Evolutionary conservation across 345 rosid species (phyloP).

Genomic region (Bretschneidera sinensis): DNA sequence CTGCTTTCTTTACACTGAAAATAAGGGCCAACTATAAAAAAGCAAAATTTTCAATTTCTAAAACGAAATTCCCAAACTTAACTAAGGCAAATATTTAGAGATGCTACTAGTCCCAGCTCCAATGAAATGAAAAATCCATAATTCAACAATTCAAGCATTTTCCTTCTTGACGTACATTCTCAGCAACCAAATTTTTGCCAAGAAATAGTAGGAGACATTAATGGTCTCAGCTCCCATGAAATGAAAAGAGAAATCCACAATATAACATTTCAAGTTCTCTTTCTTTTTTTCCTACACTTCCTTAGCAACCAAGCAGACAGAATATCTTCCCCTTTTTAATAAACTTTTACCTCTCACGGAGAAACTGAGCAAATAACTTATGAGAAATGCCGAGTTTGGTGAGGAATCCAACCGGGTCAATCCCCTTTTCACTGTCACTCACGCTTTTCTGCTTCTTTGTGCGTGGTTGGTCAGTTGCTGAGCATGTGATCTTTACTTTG

Average conservation of each 20-base stretch:
- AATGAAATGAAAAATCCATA: neutral
- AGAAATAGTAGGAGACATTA: neutral
- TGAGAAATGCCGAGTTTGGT: conserved; percentile 65
- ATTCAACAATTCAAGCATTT: neutral
- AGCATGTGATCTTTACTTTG: conserved; percentile 20
- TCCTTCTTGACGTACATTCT: neutral
- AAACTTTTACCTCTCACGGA: conserved; percentile 70
- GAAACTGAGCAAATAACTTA: conserved; percentile 75
- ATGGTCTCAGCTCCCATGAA: neutral
- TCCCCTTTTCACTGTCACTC: conserved; percentile 22
- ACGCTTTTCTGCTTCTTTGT: conserved; percentile 16
- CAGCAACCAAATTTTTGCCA: neutral
- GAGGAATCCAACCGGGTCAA: conserved; percentile 62
- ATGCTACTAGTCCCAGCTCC: neutral
- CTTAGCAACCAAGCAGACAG: neutral
- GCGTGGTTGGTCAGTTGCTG: no score
- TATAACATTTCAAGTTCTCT: neutral
- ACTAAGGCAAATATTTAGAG: neutral
- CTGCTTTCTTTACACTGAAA: neutral
- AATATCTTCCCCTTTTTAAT: conserved; percentile 1
- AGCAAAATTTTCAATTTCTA: conserved; percentile 2
- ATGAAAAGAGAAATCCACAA: neutral
- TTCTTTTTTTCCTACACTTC: neutral
- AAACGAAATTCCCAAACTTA: neutral
- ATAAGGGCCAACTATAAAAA: neutral